Base-by-base conservation (phyloP, 768 basidiomycete species). In the Lepiota venenata region DNA sequence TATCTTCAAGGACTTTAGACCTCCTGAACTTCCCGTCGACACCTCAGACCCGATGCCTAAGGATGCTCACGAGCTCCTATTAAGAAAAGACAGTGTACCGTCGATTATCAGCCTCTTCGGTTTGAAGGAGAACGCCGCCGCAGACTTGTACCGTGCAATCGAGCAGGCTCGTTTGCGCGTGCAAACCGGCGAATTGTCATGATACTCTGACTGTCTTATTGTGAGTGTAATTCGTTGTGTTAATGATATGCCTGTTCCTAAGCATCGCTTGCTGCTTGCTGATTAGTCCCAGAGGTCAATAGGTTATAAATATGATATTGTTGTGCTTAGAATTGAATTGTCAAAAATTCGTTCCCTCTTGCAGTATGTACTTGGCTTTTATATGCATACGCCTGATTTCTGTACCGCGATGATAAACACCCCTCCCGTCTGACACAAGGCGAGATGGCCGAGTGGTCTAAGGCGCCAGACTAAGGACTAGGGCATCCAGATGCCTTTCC, bases 371-470 rank as follows among this genome's bases (percentile, higher is more conserved):
- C 5, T 25, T 25, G 25, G 5, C 25, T 25, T 25, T 25, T 25
- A 2, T 25, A 5, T 25, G 25, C 5, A 16, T 27, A 45, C 14
- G 9, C 15, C 14, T n/a, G n/a, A 9, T 14, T 46, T 5, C 12
- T 3, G 44, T 5, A 5, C 25, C 5, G 5, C 25, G 5, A 25
- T 25, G 2, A 25, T 25, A 25, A 2, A 25, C 2, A 25, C 5
- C 25, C n/a, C 3, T 25, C 25, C 2, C 25, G 2, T 25, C 25
- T 25, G 5, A 2, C 12, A 36, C 55, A 61, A 7, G 67, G 69
- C 63, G 81, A 85, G 83, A 87, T 88, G 85, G 85, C 86, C 85
- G 86, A 88, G 85, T 84, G 85, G 85, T 87, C 85, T 84, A 87
- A 87, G 86, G 86, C 85, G 86, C 84, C 83, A 88, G 84, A 87